Conservation (phyloP, 306 rosid genomes). For the Begonia peltatifolia region DNA sequence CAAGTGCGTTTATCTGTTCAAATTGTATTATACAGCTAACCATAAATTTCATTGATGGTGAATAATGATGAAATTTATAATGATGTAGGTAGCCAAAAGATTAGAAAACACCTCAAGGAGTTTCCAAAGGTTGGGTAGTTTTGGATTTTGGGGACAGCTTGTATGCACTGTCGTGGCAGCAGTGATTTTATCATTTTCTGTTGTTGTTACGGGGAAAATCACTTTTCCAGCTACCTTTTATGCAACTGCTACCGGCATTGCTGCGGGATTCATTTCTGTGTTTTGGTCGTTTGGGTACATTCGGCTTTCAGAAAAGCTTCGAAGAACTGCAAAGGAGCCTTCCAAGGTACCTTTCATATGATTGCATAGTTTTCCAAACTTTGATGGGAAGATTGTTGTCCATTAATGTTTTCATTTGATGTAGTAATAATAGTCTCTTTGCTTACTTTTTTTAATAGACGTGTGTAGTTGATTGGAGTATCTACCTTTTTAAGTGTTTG, state of each 20-base stretch:
- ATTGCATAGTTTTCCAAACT: too few species aligned
- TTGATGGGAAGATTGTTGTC: too few species aligned
- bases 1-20: neutral
- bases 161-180: conserved; percentile 85
- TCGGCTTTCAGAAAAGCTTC: conserved; percentile 79
- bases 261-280: conserved; percentile 77
- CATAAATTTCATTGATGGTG: conserved; percentile 1
- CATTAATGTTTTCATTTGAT: too few species aligned
- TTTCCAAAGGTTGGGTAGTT: conserved; percentile 79
- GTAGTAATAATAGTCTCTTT: too few species aligned
- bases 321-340: conserved; percentile 62
- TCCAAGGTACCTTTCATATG: conserved; percentile 40
- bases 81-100: conserved; percentile 71
- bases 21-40: too few species aligned
- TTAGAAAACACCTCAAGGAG: conserved; percentile 77
- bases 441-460: too few species aligned
- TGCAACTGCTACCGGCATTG: conserved; percentile 87
- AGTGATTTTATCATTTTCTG: conserved; percentile 88
- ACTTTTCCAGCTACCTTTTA: conserved; percentile 83
- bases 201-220: conserved; percentile 63
- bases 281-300: conserved; percentile 97
- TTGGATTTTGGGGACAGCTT: conserved; percentile 96
- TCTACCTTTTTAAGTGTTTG: too few species aligned
- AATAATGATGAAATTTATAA: conserved; percentile 3
- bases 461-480: too few species aligned